phyloP scores from a whole-genome alignment of 371 early-diverging fungal species.

The Apophysomyces trapeziformis region DNA sequence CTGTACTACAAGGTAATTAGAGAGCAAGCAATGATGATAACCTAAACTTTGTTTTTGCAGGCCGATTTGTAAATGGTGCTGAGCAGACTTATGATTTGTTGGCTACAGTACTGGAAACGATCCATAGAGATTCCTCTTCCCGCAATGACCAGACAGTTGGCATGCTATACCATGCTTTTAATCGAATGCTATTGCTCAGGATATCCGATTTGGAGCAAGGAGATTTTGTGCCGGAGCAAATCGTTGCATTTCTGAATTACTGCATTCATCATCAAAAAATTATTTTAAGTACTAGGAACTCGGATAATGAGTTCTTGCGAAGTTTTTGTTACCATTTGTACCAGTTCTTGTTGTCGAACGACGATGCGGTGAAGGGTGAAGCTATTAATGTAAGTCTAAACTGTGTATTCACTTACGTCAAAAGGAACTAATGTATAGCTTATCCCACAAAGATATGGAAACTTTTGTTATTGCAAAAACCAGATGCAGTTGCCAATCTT shows the following conservation, averaged over 20 bases:
- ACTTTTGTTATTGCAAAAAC: conserved; percentile 63
- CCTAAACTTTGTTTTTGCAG: conserved; percentile 23
- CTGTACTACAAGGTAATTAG: conserved; percentile 63
- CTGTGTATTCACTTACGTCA: background rate
- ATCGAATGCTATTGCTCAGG: conserved; percentile 64
- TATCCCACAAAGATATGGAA: conserved; percentile 57
- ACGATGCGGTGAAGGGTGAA: conserved; percentile 49
- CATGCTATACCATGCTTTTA: conserved; percentile 53
- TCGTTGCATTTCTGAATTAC: conserved; percentile 60
- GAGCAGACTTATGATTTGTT: conserved; percentile 66
- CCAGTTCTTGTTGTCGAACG: conserved; percentile 49
- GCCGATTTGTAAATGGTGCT: conserved; percentile 56
- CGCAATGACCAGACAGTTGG: conserved; percentile 33
- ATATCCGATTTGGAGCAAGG: conserved; percentile 51
- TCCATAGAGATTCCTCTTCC: conserved; percentile 25
- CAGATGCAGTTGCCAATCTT: conserved; percentile 42
- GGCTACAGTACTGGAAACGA: conserved; percentile 57
- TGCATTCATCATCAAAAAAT: conserved; percentile 74
- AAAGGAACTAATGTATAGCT: background rate
- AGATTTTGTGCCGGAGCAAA: conserved; percentile 33
- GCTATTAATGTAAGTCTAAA: conserved; percentile 49
- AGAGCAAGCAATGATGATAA: background rate
- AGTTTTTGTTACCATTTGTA: conserved; percentile 71
- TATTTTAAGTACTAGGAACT: conserved; percentile 59
- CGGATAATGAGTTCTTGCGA: conserved; percentile 67